Percentiles rank a stretch among this genome's conserved stretches.
These are phyloP conservation scores for Arachis hypogaea DNA, from an alignment of 306 rosid species.

Conservation along the genomic window DNA sequence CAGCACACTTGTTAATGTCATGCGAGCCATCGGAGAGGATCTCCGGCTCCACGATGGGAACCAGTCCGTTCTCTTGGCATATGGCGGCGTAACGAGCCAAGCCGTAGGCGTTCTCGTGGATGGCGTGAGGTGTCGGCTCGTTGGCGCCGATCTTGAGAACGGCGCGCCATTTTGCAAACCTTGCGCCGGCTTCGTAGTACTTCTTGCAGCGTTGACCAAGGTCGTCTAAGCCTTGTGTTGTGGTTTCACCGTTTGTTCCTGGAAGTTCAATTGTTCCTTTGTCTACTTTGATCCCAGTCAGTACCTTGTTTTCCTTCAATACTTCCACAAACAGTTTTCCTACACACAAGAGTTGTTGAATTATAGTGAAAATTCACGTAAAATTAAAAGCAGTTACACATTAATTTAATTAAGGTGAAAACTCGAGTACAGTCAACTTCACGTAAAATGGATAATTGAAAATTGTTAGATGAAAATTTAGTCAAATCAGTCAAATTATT, in stretches of 20 bases:
- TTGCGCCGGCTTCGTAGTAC: slow-evolving; percentile 83
- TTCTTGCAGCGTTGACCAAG: slow-evolving; percentile 70
- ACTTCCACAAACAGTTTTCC: slow-evolving; percentile 74
- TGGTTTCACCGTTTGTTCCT: slow-evolving; percentile 82
- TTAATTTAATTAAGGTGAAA: no score
- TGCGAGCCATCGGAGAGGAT: slow-evolving; percentile 79
- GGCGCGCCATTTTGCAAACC: slow-evolving; percentile 89
- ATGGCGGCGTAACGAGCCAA: slow-evolving; percentile 76
- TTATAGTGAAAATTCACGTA: no score
- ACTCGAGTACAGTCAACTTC: no score
- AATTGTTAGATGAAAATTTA: no score
- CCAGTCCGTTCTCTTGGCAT: slow-evolving; percentile 84
- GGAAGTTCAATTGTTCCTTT: slow-evolving; percentile 81
- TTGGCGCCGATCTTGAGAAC: slow-evolving; percentile 75
- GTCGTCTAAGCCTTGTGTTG: slow-evolving; percentile 86
- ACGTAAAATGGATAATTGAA: no score
- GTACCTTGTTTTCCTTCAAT: slow-evolving; percentile 67
- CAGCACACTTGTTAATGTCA: slow-evolving; percentile 70
- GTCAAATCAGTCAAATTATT: no score
- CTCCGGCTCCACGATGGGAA: slow-evolving; percentile 93
- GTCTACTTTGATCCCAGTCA: slow-evolving; percentile 89
- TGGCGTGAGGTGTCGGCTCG: slow-evolving; percentile 69
- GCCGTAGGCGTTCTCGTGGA: slow-evolving; percentile 75
- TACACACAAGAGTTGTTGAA: slow-evolving; percentile 8
- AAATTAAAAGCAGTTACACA: no score